Conservation (phyloP, 2,329 filamentous ascomycete species). For the Aspergillus sp. region DNA sequence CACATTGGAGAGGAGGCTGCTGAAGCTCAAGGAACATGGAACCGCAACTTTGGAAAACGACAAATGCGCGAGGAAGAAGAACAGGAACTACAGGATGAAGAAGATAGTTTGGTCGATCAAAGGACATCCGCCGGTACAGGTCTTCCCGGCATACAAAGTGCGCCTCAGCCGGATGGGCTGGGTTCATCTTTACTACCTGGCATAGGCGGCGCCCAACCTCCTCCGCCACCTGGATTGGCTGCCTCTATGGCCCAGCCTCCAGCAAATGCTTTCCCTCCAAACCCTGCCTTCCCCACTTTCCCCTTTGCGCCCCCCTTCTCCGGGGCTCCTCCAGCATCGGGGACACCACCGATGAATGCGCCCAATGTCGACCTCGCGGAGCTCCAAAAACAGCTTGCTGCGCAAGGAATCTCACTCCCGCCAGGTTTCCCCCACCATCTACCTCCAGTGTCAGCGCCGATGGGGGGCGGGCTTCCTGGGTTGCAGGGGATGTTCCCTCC, state of each 20-base stretch:
- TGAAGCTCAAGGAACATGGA: conserved; percentile 93
- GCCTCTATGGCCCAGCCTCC: conserved; percentile 44
- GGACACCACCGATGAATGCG: conserved; percentile 43
- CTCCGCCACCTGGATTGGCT: conserved; percentile 30
- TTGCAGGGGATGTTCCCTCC: conserved; percentile 37
- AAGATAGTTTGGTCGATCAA: conserved; percentile 89
- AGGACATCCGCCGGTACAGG: conserved; percentile 66
- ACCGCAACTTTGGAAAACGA: conserved; percentile 72
- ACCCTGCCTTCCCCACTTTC: conserved; percentile 38
- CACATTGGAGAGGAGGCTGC: conserved; percentile 93
- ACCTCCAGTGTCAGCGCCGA: conserved; percentile 33
- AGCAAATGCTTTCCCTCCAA: conserved; percentile 25
- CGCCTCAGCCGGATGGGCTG: conserved; percentile 52
- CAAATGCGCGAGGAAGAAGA: conserved; percentile 90
- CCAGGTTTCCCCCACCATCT: conserved; percentile 40
- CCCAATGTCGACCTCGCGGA: conserved; percentile 31
- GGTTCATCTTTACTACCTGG: conserved; percentile 45
- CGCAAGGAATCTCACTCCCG: conserved; percentile 37
- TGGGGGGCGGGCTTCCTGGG: conserved; percentile 31
- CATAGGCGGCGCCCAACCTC: conserved; percentile 47
- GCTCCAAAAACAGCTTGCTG: conserved; percentile 39
- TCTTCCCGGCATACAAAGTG: conserved; percentile 53
- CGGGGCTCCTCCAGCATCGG: conserved; percentile 45
- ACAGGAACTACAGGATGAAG: conserved; percentile 88
- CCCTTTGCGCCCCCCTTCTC: conserved; percentile 46